These are phyloP conservation scores for Globisporangium yorkense DNA, from an alignment of 352 stramenopile species.

Conservation along the genomic window DNA sequence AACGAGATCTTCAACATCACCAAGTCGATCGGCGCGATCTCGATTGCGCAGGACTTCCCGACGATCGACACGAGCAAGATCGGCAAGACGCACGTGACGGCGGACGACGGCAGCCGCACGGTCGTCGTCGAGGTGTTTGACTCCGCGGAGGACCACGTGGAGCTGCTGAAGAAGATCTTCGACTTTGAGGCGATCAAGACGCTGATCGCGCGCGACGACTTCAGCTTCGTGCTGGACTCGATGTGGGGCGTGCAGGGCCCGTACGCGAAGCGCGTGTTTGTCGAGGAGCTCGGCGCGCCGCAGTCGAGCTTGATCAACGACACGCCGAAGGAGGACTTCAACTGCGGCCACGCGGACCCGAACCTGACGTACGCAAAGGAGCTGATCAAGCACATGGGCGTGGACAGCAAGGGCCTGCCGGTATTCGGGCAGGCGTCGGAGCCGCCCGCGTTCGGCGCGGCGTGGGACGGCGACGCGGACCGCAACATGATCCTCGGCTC, in stretches of 20 bases:
- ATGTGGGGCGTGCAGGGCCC: constrained; percentile 98
- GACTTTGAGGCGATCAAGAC: constrained; percentile 94
- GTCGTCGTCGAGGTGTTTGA: constrained; percentile 98
- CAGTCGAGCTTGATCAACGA: constrained; percentile 89
- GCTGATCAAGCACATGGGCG: constrained; percentile 95
- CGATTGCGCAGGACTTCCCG: constrained; percentile 83
- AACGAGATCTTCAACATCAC: constrained; percentile 96
- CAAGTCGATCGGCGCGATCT: constrained; percentile 93
- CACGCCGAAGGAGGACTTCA: constrained; percentile 96
- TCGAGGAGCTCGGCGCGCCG: constrained; percentile 92
- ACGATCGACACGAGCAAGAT: constrained; percentile 66
- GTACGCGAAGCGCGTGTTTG: constrained; percentile 95
- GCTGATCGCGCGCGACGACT: constrained; percentile 90
- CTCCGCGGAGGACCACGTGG: constrained; percentile 94
- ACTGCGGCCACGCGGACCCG: constrained; percentile 95
- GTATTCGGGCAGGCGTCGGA: constrained; percentile 75
- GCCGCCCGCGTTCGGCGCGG: constrained; percentile 88
- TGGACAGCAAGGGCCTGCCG: constrained; percentile 79
- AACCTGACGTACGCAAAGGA: constrained; percentile 98
- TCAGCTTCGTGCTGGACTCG: constrained; percentile 95
- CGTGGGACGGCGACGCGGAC: constrained; percentile 98
- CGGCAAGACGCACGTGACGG: constrained; percentile 56
- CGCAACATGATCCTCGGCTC: constrained; percentile 98
- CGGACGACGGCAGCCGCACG: constrained; percentile 87
- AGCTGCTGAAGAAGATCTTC: constrained; percentile 95